Base-by-base conservation (phyloP, 306 rosid genomes). In the Quercus suber region DNA sequence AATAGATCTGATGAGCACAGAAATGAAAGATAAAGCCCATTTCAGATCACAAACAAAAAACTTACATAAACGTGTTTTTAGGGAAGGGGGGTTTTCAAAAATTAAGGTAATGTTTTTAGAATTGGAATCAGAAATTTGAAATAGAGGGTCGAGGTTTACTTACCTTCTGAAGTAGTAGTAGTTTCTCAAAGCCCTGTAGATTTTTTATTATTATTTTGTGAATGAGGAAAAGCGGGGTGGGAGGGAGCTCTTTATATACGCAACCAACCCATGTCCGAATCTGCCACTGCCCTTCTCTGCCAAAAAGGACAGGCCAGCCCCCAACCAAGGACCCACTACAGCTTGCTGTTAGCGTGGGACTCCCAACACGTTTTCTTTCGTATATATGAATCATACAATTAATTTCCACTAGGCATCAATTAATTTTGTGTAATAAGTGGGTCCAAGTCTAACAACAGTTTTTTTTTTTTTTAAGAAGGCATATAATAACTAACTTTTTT, bases 231-330 rank as follows among this genome's bases (percentile, higher is more conserved):
- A 37, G 85, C 1, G 55, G 27, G 69, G 76, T 67, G 73, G 61
- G 53, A 45, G 53, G 53, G 17, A 65, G 75, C 63, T 64, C 19
- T 83, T 90, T 90, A 85, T 86, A 91, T 89, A 90, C 86, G 69
- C 85, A 87, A 81, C 77, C 74, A 87, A 79, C 79, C 76, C 76
- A 69, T 82, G 84, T 81, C 71, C 76, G n/a, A 78, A 69, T 5
- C 82, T 20, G 2, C 79, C 52, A 73, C 0, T 85, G 69, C 9
- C 6, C 43, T 35, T 15, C 37, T 57, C 82, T 78, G 33, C 80
- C 69, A 51, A 51, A 83, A 85, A 74, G 69, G 88, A 85, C 89
- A 70, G 33, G 3, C 33, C 58, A 53, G 71, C 45, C 12, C 12
- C 12, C 11, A 41, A 41, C 45, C 45, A 8, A 2, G 45, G 45